Base-by-base conservation (phyloP, 2,329 filamentous ascomycete genomes). In the Albifimbria verrucaria region DNA sequence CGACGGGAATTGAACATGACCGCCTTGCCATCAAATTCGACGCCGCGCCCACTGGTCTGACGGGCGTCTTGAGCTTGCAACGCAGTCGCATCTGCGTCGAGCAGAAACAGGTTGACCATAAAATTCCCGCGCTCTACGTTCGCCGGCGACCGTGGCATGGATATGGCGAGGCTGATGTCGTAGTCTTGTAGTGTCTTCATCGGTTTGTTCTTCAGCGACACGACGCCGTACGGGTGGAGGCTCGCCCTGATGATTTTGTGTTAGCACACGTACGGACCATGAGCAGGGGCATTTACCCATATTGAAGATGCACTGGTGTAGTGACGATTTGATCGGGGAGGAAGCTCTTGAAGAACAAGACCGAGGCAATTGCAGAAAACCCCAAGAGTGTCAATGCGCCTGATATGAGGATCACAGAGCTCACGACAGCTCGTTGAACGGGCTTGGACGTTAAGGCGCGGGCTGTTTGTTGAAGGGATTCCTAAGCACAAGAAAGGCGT, bases 51-150 rank as follows among this genome's bases (percentile, higher is more conserved):
- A 26, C 68, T 66, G 49, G 69, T 66, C 25, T 54, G 55, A 48
- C 61, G 62, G 2, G 70, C 68, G 47, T 60, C 61, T 9, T 56
- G 53, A 15, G 58, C 59, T 17, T 71, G 51, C 12, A 54, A 50
- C 23, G 52, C 48, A 42, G 61, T 60, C 39, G 56, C 60, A 36
- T 71, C 68, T 22, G 73, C 72, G 23, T 78, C 78, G 48, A 89
- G 79, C 49, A 96, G 81, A 55, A 85, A 81, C 17, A 96, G 74
- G 46, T 89, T 87, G 18, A 97, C 76, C 94, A 99, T 99, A 77
- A 97, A 97, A 73, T 97, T 97, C 24, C 94, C 94, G 15, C 82
- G 81, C 2, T 81, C 81, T 21, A 89, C 72, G 64, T 99, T 99
- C 2, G 79, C 72, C 0, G 84, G 85, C 2, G 90, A 94, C 41